Evolutionary conservation across 257 asterid genomes (phyloP).

Genomic region (Capsicum pubescens): DNA sequence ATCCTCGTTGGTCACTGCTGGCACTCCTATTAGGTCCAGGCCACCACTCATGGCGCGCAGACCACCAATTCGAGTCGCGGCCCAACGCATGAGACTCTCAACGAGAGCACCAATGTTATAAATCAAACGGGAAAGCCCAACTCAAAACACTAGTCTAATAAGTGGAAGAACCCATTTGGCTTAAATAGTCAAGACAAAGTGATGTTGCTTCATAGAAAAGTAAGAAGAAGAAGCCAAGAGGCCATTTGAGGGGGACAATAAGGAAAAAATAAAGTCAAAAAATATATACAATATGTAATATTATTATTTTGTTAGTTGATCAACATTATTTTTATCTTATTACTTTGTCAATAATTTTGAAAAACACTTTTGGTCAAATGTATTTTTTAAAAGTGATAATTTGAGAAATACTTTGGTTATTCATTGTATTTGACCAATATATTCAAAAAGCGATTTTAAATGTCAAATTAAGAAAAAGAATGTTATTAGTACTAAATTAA

Average conservation of each 20-base stretch:
- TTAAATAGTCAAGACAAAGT: not conserved
- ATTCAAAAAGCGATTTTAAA: not conserved
- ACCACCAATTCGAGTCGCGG: no score
- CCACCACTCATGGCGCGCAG: no score
- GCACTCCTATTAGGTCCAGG: no score
- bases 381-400: not conserved
- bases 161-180: no score
- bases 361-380: not conserved
- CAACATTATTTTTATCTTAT: not conserved
- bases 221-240: not conserved
- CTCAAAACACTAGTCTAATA: no score
- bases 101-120: no score
- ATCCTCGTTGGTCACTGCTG: no score
- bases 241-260: no score
- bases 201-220: not conserved
- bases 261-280: not conserved
- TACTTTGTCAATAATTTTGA: not conserved
- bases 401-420: not conserved
- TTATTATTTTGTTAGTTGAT: not conserved
- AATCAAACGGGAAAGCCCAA: no score
- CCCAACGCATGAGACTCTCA: no score
- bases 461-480: not conserved
- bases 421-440: not conserved
- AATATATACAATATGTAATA: not conserved
- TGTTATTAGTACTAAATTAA: not conserved